Evolutionary conservation across 2,329 filamentous ascomycete species (phyloP), one percentile per base, ranked within the genome.

Genomic region (Colletotrichum truncatum): DNA sequence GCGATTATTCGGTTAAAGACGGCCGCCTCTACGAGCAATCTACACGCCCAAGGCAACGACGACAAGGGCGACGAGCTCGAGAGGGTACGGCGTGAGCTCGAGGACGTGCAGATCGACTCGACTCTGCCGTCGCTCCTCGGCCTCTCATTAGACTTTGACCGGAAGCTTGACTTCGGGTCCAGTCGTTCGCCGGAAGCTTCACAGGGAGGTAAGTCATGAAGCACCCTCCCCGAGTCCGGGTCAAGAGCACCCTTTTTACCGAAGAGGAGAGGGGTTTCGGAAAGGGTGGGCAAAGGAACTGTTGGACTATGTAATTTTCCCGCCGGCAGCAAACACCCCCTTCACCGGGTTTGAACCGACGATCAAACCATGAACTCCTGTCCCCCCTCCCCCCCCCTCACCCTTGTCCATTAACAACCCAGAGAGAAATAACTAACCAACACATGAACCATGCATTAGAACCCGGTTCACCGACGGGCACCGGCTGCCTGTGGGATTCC

Each of bases 81-180:
- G 25, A 2, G 28, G 16, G n/a, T 63, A 38, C 49, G 57, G 26
- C 57, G 36, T 26, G 57, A 51, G 10, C 43, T 66, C 3, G 57
- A 66, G 57, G 51, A 46, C 43, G 51, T 66, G 21, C 57, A 66
- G 51, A 66, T 66, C 36, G 57, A 63, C 30, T 28, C 63, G 4
- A 21, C 58, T 12, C 43, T 66, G 30, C 57, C 63, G 12, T 56
- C 57, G 11, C 49, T 63, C 43, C 36, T 52, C 16, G 49, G 49
- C 26, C 36, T 66, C 23, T 62, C 63, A 12, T 30, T 51, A 11
- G 63, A 66, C 30, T 56, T 66, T 23, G 63, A 62, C 14, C 57
- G 43, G 14, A 55, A 56, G 28, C 57, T 66, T 8, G 16, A 53
- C 28, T 58, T 65, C 12, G 58, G 49, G 25, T 39, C 62, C 39